A percentile compares a stretch with the other conserved stretches of the same genome.
These are phyloP conservation scores for Aegilops sharonensis DNA, from an alignment of 176 grass and related monocot genomes.

Conservation along the genomic window DNA sequence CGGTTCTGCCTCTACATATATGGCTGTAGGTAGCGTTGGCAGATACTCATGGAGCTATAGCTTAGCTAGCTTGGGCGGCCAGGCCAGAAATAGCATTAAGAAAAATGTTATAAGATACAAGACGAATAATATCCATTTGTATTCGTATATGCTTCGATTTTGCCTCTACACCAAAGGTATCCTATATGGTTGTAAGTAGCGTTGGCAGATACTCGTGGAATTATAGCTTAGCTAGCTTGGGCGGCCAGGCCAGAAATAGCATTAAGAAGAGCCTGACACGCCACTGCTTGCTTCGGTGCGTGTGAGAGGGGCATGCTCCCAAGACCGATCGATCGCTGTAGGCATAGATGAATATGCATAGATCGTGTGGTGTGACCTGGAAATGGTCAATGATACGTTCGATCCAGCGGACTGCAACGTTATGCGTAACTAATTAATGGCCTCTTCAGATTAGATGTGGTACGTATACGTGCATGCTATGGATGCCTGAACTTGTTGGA, in stretches of 20 bases:
- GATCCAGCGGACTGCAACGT: background rate
- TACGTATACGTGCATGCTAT: background rate
- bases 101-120: too few species aligned
- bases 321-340: constrained; percentile 1
- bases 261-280: constrained; percentile 22
- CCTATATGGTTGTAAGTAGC: too few species aligned
- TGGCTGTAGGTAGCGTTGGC: too few species aligned
- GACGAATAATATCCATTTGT: too few species aligned
- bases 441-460: background rate
- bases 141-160: too few species aligned
- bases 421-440: background rate
- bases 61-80: too few species aligned
- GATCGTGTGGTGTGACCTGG: background rate
- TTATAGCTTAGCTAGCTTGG: background rate
- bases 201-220: too few species aligned
- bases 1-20: too few species aligned
- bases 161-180: too few species aligned
- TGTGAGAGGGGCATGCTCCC: constrained; percentile 27
- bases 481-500: background rate
- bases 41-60: too few species aligned
- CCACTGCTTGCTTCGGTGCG: constrained; percentile 32
- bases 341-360: background rate
- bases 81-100: too few species aligned
- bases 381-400: constrained; percentile 16
- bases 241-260: too few species aligned